Evolutionary conservation across 805 yeast species (phyloP).

Genomic region (Sugiyamaella chiloensis): DNA sequence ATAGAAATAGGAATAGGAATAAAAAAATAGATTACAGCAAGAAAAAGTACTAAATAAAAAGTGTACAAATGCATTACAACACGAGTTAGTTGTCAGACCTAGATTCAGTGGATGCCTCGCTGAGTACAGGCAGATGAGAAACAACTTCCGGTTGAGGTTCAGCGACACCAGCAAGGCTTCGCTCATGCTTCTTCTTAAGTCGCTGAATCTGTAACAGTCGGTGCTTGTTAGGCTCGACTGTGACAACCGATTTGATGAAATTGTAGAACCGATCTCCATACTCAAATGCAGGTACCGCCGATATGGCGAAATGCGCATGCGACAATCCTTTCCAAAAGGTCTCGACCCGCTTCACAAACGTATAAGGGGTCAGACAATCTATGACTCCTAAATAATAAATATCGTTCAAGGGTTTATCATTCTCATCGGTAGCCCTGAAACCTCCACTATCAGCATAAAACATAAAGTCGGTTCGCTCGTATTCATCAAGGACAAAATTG

Average conservation of each 20-base stretch:
- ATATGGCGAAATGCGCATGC: constrained; percentile 65
- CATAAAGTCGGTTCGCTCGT: constrained; percentile 38
- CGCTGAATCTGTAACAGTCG: background rate
- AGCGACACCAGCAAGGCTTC: background rate
- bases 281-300: constrained; percentile 87
- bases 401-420: constrained; percentile 57
- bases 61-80: too few species aligned
- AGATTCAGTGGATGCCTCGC: constrained; percentile 16
- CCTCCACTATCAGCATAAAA: constrained; percentile 87
- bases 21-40: too few species aligned
- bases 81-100: constrained; percentile 9
- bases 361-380: constrained; percentile 74
- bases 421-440: constrained; percentile 63
- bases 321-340: constrained; percentile 78
- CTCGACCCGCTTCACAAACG: constrained; percentile 67
- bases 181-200: constrained; percentile 1
- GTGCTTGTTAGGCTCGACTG: constrained; percentile 6
- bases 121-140: constrained; percentile 16
- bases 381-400: constrained; percentile 91
- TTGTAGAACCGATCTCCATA: constrained; percentile 82
- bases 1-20: too few species aligned
- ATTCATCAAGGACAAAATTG: constrained; percentile 25
- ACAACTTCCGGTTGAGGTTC: background rate
- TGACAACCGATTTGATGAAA: constrained; percentile 47
- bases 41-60: too few species aligned